Base-by-base conservation (phyloP, 2,329 filamentous ascomycete genomes). In the Magnaporthiopsis rhizophila region DNA sequence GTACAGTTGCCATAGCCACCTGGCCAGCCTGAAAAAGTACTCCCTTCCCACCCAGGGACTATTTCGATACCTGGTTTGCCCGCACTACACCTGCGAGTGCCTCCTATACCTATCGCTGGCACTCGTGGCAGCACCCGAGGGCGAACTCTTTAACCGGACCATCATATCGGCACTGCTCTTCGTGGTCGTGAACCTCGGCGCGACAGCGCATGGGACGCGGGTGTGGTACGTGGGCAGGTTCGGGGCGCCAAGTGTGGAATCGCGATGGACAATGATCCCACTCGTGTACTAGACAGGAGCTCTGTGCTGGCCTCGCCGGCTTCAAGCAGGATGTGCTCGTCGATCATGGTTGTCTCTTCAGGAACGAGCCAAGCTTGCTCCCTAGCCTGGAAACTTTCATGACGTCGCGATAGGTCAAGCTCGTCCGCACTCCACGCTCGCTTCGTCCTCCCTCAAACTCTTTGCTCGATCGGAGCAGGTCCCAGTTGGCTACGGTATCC, bases 11-110 rank as follows among this genome's bases (percentile, higher is more conserved):
- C 91, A 94, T 72, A 77, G 77, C 64, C 81, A 93, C 70, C 82
- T 95, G 26, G 86, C 87, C 58, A 83, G 83, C 56, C 77, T 95
- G 66, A 85, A 86, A 72, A 94, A 92, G 72, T 98, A 99, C 76
- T 90, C 89, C 13, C 81, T 98, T 30, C 94, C 94, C 0, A 79
- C 83, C 2, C 83, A 89, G 66, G 87, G 88, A 3, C 77, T 89
- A 65, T 99, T 98, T 75, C 80, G 80, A 59, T 80, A 81, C 65
- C 75, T 96, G 28, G 77, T 97, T 56, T 96, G 90, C 70, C 92
- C 95, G 24, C 95, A 99, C 76, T 99, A 98, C 75, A 90, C 90
- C 3, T 91, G 89, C 71, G 95, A 98, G 77, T 93, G 91, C 72
- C 73, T 89, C 57, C 86, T 97, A 65, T 98, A 99, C 74, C 72